phyloP scores from a whole-genome alignment of 2,329 filamentous ascomycete species.

The Aspergillus brasiliensis region DNA sequence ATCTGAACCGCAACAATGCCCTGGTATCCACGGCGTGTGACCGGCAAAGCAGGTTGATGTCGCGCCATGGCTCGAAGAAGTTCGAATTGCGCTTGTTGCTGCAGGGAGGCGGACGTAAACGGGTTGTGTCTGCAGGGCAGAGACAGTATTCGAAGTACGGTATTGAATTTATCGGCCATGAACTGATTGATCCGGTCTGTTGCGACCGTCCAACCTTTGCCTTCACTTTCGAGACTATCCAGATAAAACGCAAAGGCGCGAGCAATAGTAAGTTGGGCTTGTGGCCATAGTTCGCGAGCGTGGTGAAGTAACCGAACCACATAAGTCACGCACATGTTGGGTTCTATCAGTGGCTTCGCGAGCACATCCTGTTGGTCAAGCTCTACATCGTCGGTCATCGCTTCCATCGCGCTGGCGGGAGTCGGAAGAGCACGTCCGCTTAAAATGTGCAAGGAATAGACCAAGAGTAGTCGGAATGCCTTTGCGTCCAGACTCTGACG shows the following conservation, averaged over 20 bases:
- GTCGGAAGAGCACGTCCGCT: conserved; percentile 27
- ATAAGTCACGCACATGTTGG: conserved; percentile 41
- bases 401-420: neutral
- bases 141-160: conserved; percentile 51
- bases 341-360: conserved; percentile 23
- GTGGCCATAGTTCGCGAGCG: conserved; percentile 54
- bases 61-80: conserved; percentile 60
- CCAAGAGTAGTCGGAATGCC: conserved; percentile 47
- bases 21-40: conserved; percentile 61
- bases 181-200: conserved; percentile 24
- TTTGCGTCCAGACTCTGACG: conserved; percentile 43
- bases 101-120: conserved; percentile 50
- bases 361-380: conserved; percentile 1
- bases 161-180: conserved; percentile 52
- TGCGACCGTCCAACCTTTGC: conserved; percentile 4
- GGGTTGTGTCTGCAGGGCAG: conserved; percentile 52
- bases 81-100: conserved; percentile 61
- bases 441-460: conserved; percentile 40
- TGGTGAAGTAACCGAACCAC: conserved; percentile 53
- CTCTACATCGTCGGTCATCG: neutral
- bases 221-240: conserved; percentile 15
- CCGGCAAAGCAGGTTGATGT: conserved; percentile 54
- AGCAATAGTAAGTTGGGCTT: conserved; percentile 46
- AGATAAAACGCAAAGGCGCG: conserved; percentile 42
- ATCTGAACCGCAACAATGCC: conserved; percentile 60